Percentiles rank a stretch among this genome's conserved stretches.
These are phyloP conservation scores for Chlorella sp. DNA, from an alignment of 139 green algal genomes.

Conservation along the genomic window DNA sequence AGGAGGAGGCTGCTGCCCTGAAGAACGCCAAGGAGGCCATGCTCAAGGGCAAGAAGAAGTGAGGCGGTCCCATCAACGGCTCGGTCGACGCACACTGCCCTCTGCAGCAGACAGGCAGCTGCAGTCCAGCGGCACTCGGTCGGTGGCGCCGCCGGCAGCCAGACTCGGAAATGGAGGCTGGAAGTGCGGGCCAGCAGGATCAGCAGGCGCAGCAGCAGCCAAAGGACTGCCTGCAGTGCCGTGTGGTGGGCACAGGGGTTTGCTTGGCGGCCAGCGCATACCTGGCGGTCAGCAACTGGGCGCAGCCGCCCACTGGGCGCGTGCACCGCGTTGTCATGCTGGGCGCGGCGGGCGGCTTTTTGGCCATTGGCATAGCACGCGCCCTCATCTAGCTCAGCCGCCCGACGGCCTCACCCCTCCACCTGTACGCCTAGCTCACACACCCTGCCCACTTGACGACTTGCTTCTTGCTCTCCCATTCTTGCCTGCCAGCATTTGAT, in stretches of 20 bases:
- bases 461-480: no score
- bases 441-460: no score
- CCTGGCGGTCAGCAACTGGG: conserved; percentile 28
- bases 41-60: conserved; percentile 57
- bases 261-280: conserved; percentile 49
- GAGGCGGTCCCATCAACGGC: neutral
- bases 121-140: neutral
- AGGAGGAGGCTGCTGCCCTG: conserved; percentile 49
- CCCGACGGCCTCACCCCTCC: neutral
- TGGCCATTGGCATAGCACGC: conserved; percentile 36
- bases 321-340: conserved; percentile 27
- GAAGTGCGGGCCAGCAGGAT: neutral
- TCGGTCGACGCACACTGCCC: neutral
- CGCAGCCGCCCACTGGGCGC: conserved; percentile 14
- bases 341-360: conserved; percentile 37
- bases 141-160: neutral
- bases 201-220: neutral
- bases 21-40: conserved; percentile 48
- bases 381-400: conserved; percentile 29
- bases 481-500: no score
- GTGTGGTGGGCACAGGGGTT: conserved; percentile 40
- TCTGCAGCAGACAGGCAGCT: neutral
- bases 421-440: no score
- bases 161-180: neutral
- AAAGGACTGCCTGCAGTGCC: conserved; percentile 46